Evolutionary conservation across 441 rosid species (phyloP), one percentile per base, ranked within the genome.

Genomic region (Raphanus hybrid): DNA sequence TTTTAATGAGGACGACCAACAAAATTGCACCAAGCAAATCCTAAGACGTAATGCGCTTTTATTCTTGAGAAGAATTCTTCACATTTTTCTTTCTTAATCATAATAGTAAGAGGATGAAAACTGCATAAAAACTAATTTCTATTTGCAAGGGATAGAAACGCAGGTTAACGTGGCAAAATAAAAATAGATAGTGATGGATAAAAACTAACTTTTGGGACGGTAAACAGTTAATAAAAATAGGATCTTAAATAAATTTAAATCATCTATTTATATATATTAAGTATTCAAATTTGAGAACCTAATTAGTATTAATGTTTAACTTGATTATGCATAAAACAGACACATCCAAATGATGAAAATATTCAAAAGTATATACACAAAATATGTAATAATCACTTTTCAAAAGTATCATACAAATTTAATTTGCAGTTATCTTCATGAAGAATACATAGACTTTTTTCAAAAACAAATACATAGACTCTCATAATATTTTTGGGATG

Each of bases 381-480:
- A 27, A 23, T 77, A 9, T 58, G 81, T 73, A 67, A 73, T 67
- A 16, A 39, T 62, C 52, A 62, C 54, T 7, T 67, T 67, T 52
- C 15, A 16, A 62, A 73, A 27, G 29, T 73, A 66, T 72, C 55
- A 66, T 58, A 67, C 23, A 73, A 7, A 67, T 32, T 29, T 50
- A 11, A 9, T 73, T 29, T 73, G 16, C 32, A 41, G 66, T 62
- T 73, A 68, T 68, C 75, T 69, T 69, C 67, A 73, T 52, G 75
- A 78, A 73, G 75, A 52, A 62, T 74, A 74, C 61, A 16, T 63
- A 8, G 26, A 73, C 54, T 78, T 73, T 23, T 23, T 23, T 23
- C 26, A 23, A 23, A 23, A 23, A 23, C 26, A 23, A 52, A 62
- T 74, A 74, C 61, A 16, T 63, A 8, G 26, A 73, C 54, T 78